Evolutionary conservation across 2,329 filamentous ascomycete genomes (phyloP), one percentile per base, ranked within the genome.

Genomic region (Diaporthe sp.): DNA sequence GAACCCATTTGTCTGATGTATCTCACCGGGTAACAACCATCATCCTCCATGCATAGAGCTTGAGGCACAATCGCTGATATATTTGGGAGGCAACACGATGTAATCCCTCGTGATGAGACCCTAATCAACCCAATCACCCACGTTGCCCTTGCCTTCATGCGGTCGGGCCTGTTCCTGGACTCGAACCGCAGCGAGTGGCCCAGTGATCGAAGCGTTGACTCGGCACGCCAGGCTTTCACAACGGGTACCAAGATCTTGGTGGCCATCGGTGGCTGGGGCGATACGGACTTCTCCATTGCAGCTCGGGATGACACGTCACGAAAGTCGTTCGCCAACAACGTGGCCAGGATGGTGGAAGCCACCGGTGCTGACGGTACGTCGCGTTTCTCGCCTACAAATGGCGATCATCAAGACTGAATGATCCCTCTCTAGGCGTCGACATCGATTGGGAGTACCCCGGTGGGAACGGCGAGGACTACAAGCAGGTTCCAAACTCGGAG

Each of bases 261-360:
- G 51, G 93, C 94, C 28, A 91, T 95, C 77, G 94, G 94, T 15
- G 94, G 93, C 71, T 95, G 94, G 93, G 93, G 93, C 0, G 92
- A 94, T 76, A 81, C 83, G 9, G 93, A 92, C 0, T 95, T 94
- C 79, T 87, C 89, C 0, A 82, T 81, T 13, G 92, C 89, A 0
- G 90, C 91, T 1, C 86, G 85, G 70, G 87, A 87, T 4, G 85
- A 88, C 1, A 79, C 82, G 8, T 88, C 87, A 1, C 89, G 92
- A 22, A 85, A 87, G 76, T 84, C 83, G 10, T 95, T 93, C 84
- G 92, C 93, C 1, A 85, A 85, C 60, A 94, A 94, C 78, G 87
- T 95, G 1, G 90, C 88, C 10, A 84, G 85, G 39, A 92, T 94
- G 90, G 86, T 95, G 1, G 83, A 88, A 5, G 84, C 83, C 0